These are phyloP conservation scores for Ophiocordyceps australis DNA, from an alignment of 2,329 filamentous ascomycete species.

Conservation along the genomic window DNA sequence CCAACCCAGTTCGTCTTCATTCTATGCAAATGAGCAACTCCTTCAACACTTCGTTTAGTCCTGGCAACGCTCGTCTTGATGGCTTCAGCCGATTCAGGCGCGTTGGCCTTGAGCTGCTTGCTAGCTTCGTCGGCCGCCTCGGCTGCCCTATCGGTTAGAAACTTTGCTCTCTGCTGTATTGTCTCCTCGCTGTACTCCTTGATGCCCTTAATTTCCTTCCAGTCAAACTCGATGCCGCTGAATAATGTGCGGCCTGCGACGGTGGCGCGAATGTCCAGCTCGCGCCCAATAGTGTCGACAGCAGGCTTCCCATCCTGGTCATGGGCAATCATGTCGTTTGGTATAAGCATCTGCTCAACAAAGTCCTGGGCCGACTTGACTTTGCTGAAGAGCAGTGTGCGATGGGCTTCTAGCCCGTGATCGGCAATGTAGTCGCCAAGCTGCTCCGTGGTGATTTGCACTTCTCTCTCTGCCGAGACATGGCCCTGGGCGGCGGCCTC, in stretches of 20 bases:
- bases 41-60: not conserved
- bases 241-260: not conserved
- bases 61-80: not conserved
- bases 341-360: not conserved
- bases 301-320: not conserved
- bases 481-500: not conserved
- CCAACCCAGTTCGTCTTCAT: not conserved
- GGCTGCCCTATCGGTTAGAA: not conserved
- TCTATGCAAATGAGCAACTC: not conserved
- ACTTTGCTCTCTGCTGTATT: not conserved
- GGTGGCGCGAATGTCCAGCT: not conserved
- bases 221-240: not conserved
- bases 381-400: not conserved
- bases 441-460: not conserved
- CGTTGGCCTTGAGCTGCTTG: not conserved
- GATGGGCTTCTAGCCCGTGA: not conserved
- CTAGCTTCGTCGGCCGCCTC: not conserved
- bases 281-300: not conserved
- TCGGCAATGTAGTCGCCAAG: not conserved
- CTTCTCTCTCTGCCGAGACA: not conserved
- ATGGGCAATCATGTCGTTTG: not conserved
- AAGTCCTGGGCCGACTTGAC: not conserved
- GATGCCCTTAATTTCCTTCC: not conserved
- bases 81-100: not conserved
- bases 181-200: not conserved